phyloP scores from a whole-genome alignment of 116 monocot genomes.

The Zostera marina region DNA sequence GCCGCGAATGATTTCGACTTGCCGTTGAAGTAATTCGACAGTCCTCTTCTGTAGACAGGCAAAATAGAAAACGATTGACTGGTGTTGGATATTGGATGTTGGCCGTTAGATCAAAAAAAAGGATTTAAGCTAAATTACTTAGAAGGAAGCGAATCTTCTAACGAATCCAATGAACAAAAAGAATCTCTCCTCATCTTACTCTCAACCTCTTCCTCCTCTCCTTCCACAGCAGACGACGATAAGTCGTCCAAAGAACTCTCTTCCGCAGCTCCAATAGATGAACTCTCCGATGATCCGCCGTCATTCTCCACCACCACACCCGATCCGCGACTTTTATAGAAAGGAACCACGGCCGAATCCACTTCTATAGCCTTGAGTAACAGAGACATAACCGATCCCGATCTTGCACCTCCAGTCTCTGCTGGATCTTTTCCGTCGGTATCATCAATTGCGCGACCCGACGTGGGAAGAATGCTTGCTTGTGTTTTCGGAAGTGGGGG shows the following conservation, averaged over 20 bases:
- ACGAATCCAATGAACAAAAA: constrained; percentile 26
- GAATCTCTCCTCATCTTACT: constrained; percentile 1
- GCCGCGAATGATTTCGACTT: constrained; percentile 43
- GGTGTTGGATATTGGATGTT: neutral
- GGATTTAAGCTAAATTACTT: constrained; percentile 17
- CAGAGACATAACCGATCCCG: neutral
- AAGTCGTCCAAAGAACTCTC: constrained; percentile 3
- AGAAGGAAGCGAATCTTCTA: constrained; percentile 66
- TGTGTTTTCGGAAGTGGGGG: too few relatives aligned
- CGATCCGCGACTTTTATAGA: neutral
- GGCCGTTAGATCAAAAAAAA: neutral
- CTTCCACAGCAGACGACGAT: constrained; percentile 8
- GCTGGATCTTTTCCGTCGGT: too few relatives aligned
- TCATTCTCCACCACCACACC: neutral
- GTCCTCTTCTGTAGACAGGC: constrained; percentile 17
- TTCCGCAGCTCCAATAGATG: constrained; percentile 8
- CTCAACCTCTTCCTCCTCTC: constrained; percentile 34
- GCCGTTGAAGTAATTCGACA: constrained; percentile 39
- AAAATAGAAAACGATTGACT: neutral
- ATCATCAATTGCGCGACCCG: too few relatives aligned
- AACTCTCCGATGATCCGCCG: constrained; percentile 6
- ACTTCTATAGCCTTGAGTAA: neutral
- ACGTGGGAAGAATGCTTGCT: too few relatives aligned
- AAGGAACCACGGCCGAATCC: neutral
- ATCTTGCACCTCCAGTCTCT: too few relatives aligned